phyloP scores from a whole-genome alignment of 2,329 filamentous ascomycete species.

The Xylariaceae sp. region DNA sequence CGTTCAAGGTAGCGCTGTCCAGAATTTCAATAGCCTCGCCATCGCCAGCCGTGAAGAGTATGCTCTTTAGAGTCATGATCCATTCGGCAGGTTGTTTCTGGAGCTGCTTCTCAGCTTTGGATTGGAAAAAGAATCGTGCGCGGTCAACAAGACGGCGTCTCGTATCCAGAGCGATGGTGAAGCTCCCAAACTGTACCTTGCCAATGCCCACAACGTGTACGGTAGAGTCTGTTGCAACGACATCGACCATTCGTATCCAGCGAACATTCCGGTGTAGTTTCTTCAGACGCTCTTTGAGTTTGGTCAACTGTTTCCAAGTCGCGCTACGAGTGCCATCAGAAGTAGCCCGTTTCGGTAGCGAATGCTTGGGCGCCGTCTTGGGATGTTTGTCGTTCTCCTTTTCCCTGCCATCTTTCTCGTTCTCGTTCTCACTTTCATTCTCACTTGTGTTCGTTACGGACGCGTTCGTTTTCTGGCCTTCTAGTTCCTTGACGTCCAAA shows the following conservation, averaged over 20 bases:
- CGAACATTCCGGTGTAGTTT: conserved; percentile 77
- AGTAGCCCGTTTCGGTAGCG: conserved; percentile 28
- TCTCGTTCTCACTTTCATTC: conserved; percentile 16
- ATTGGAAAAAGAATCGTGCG: conserved; percentile 79
- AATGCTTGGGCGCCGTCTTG: conserved; percentile 27
- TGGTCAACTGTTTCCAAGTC: conserved; percentile 75
- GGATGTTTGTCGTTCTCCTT: conserved; percentile 18
- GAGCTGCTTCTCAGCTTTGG: conserved; percentile 54
- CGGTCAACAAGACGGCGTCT: conserved; percentile 86
- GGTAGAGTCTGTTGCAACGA: conserved; percentile 76
- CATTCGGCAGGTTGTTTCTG: conserved; percentile 80
- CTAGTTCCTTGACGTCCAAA: conserved; percentile 66
- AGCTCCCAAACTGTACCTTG: conserved; percentile 73
- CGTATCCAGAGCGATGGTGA: conserved; percentile 85
- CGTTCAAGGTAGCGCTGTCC: conserved; percentile 80
- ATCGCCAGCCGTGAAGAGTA: conserved; percentile 82
- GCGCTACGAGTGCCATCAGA: conserved; percentile 50
- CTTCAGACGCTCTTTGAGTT: conserved; percentile 80
- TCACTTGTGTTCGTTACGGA: conserved; percentile 27
- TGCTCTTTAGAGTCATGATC: conserved; percentile 79
- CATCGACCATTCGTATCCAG: conserved; percentile 84
- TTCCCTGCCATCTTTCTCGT: conserved; percentile 23
- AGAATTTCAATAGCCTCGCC: conserved; percentile 80
- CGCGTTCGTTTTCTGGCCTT: conserved; percentile 40
- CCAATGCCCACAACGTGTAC: conserved; percentile 76